phyloP scores from a whole-genome alignment of 2,329 filamentous ascomycete species.

The Fusarium austroafricanum region DNA sequence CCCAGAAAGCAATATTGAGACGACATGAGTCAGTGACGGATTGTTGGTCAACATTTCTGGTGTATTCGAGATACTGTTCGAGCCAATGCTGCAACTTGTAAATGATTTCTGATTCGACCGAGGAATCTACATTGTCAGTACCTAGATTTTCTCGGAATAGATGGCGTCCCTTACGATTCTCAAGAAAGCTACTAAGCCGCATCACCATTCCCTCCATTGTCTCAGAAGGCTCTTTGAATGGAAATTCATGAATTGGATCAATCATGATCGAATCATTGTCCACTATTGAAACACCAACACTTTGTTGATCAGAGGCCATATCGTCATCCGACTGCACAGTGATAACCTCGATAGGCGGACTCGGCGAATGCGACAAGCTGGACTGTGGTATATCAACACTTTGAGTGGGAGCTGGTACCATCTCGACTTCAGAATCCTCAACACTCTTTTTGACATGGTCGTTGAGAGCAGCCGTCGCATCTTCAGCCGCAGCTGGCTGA shows the following conservation, averaged over 20 bases:
- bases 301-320: constrained; percentile 50
- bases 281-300: constrained; percentile 45
- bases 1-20: constrained; percentile 64
- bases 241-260: constrained; percentile 62
- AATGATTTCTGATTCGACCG: constrained; percentile 59
- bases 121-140: constrained; percentile 52
- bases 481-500: constrained; percentile 16
- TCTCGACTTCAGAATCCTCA: constrained; percentile 58
- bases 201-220: constrained; percentile 48
- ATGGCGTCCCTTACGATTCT: constrained; percentile 43
- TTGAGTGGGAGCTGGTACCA: constrained; percentile 45
- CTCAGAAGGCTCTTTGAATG: constrained; percentile 54
- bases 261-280: constrained; percentile 36
- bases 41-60: constrained; percentile 49
- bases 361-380: constrained; percentile 55
- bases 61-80: constrained; percentile 58
- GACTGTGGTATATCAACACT: constrained; percentile 48
- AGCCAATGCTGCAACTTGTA: constrained; percentile 63
- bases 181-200: constrained; percentile 54
- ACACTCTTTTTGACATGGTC: constrained; percentile 58
- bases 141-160: not conserved
- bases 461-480: not conserved
- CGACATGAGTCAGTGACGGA: constrained; percentile 57
- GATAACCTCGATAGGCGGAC: constrained; percentile 59
- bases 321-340: constrained; percentile 54